Evolutionary conservation across 805 yeast genomes (phyloP).

Genomic region (Tetrapisispora pingtungensis): DNA sequence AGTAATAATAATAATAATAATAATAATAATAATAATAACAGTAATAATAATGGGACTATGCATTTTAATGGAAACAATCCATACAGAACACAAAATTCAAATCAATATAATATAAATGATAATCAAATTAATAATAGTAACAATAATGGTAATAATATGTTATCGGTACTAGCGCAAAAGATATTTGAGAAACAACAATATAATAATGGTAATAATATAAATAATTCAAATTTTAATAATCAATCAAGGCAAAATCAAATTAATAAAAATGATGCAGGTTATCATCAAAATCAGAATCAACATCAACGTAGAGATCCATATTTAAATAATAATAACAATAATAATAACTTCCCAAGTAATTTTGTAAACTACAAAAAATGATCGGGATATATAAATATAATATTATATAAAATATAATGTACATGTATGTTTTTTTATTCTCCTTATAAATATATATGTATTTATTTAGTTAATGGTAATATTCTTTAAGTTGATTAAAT

Average conservation of each 20-base stretch:
- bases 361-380: not conserved
- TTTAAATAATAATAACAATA: slow-evolving; percentile 8
- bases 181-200: slow-evolving; percentile 17
- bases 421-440: too few relatives aligned
- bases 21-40: not conserved
- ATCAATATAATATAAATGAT: slow-evolving; percentile 2
- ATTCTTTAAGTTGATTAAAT: too few relatives aligned
- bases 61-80: slow-evolving; percentile 1
- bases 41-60: not conserved
- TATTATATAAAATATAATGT: not conserved
- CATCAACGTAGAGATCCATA: slow-evolving; percentile 14
- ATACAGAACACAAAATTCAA: slow-evolving; percentile 4
- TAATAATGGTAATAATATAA: slow-evolving; percentile 9
- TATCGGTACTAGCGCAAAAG: slow-evolving; percentile 14
- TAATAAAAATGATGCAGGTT: slow-evolving; percentile 6
- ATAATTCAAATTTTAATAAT: slow-evolving; percentile 4
- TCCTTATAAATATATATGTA: too few relatives aligned
- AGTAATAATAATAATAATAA: not conserved
- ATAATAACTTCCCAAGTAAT: slow-evolving; percentile 1
- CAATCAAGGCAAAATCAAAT: slow-evolving; percentile 5
- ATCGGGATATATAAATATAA: not conserved
- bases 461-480: too few relatives aligned
- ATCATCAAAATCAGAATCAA: slow-evolving; percentile 6
- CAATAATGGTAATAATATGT: slow-evolving; percentile 6
- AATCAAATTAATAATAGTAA: slow-evolving; percentile 1